Conservation (phyloP, 495 filamentous ascomycete species). For the Lasiosphaeria miniovina region DNA sequence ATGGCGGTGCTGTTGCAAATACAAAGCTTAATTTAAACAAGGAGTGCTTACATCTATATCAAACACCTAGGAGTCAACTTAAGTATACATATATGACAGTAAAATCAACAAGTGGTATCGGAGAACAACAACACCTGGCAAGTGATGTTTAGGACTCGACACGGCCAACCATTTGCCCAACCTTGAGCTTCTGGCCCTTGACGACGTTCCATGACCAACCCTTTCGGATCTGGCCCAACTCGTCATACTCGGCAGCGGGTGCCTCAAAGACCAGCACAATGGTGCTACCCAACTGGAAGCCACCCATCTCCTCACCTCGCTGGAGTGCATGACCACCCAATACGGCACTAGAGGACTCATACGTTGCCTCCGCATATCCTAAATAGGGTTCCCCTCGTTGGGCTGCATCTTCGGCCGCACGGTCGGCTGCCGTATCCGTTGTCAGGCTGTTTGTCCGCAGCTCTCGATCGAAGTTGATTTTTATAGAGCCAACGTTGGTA, state of each 20-base stretch:
- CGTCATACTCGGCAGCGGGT: slow-evolving; percentile 63
- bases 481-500: slow-evolving; percentile 97
- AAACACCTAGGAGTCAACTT: too few relatives aligned
- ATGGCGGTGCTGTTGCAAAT: too few relatives aligned
- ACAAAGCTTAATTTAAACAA: too few relatives aligned
- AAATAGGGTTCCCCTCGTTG: slow-evolving; percentile 73
- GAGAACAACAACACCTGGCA: neutral
- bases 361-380: slow-evolving; percentile 88
- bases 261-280: slow-evolving; percentile 97
- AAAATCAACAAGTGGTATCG: too few relatives aligned
- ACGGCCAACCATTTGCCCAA: slow-evolving; percentile 80
- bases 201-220: slow-evolving; percentile 79
- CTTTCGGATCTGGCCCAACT: slow-evolving; percentile 59
- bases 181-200: slow-evolving; percentile 82
- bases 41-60: too few relatives aligned
- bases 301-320: slow-evolving; percentile 94
- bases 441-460: slow-evolving; percentile 87
- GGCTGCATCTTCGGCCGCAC: slow-evolving; percentile 73
- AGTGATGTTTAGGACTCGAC: slow-evolving; percentile 26
- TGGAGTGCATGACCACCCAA: slow-evolving; percentile 79
- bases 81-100: too few relatives aligned
- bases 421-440: slow-evolving; percentile 84
- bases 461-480: slow-evolving; percentile 95
- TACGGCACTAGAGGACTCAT: slow-evolving; percentile 69
- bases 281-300: slow-evolving; percentile 93